Base-by-base conservation (phyloP, 768 basidiomycete genomes). In the Russula emetica region DNA sequence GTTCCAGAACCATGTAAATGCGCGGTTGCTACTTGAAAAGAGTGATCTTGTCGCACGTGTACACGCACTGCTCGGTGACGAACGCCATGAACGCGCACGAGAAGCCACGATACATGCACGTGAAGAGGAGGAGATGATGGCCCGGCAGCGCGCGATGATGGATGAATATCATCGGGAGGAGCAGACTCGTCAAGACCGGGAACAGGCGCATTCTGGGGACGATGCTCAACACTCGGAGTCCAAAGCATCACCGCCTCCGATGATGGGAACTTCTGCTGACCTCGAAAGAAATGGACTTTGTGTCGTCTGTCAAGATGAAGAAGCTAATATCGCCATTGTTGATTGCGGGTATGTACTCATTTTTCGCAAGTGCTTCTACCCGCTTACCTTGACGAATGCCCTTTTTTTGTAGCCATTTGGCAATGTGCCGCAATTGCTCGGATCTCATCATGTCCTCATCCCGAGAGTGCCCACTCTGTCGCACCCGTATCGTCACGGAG, bases 301-400 rank as follows among this genome's bases (percentile, higher is more conserved):
- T 72, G 91, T 96, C 0, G 83, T 97, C 11, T 97, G 94, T 71
- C 94, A 95, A 71, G 94, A 97, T 66, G 90, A 94, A 63, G 94
- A 96, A 67, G 94, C 94, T 0, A 94, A 90, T 68, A 90, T 97
- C 62, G 94, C 93, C 2, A 85, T 94, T 60, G 89, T 96, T 14
- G 94, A 97, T 74, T 97, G 94, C 83, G 94, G 94, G 88, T 92
- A 72, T 50, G 87, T 82, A 1, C 18, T 11, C 28, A 26, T n/a
- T 22, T 8, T 47, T 55, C 42, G 50, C 13, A 28, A 56, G 49
- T 5, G 5, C 18, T 20, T 42, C n/a, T 24, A 22, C 30, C 5
- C 9, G 18, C 65, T 18, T n/a, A 16, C 20, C 65, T 9, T n/a
- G 11, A 32, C 10, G 40, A 28, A 56, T 40, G 30, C 5, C 5